These are phyloP conservation scores for Microdochium paspali DNA, from an alignment of 2,329 filamentous ascomycete species.

Conservation along the genomic window DNA sequence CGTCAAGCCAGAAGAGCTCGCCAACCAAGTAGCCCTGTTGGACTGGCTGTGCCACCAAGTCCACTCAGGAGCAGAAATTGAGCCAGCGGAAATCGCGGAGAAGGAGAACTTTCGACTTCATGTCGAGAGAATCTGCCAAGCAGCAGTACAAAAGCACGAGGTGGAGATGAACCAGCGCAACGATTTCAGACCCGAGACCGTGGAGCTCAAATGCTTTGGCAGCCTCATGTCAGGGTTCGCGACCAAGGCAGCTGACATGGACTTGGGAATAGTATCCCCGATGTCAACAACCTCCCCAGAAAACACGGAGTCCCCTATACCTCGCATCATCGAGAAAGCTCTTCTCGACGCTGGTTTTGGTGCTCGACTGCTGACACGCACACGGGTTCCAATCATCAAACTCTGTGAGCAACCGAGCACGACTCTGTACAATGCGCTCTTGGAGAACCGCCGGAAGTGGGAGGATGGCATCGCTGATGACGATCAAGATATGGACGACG, in stretches of 20 bases:
- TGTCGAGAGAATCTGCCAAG: constrained; percentile 56
- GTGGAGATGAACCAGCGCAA: constrained; percentile 21
- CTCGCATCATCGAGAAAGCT: constrained; percentile 64
- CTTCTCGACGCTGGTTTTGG: constrained; percentile 65
- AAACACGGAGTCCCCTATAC: constrained; percentile 51
- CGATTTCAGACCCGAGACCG: constrained; percentile 42
- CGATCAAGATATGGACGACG: constrained; percentile 21
- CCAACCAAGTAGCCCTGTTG: constrained; percentile 37
- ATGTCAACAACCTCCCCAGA: constrained; percentile 44
- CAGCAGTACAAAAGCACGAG: constrained; percentile 47
- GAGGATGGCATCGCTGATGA: constrained; percentile 44
- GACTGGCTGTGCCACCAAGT: constrained; percentile 38
- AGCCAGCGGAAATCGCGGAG: constrained; percentile 48
- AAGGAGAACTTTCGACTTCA: constrained; percentile 62
- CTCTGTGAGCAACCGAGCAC: constrained; percentile 64
- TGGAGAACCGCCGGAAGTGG: constrained; percentile 62
- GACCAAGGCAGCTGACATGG: constrained; percentile 83
- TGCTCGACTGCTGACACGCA: constrained; percentile 67
- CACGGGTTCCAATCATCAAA: constrained; percentile 80
- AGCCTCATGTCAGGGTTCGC: constrained; percentile 81
- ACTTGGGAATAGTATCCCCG: constrained; percentile 67
- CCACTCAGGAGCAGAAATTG: constrained; percentile 53
- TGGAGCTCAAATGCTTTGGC: constrained; percentile 71
- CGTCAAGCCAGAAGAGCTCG: constrained; percentile 32
- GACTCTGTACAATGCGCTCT: constrained; percentile 49